Evolutionary conservation across 2,329 filamentous ascomycete species (phyloP), one percentile per base, ranked within the genome.

Genomic region (Arthrinium phaeospermum): DNA sequence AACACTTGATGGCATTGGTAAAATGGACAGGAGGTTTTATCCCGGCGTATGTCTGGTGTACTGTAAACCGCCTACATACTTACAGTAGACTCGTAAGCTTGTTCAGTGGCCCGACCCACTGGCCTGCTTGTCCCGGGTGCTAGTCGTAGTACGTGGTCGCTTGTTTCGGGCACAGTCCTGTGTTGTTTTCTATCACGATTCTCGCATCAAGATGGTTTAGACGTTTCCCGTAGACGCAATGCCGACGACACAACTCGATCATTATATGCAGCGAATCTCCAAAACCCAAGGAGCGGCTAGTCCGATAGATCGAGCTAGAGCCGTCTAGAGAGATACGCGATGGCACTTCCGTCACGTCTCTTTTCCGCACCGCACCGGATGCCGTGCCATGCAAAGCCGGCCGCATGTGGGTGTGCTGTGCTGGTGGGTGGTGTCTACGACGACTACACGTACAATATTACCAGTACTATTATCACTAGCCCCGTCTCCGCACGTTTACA

Each of bases 21-120:
- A 10, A 2, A 61, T n/a, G 5, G 13, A 41, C 30, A 41, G 57
- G 57, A 64, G 57, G 57, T 64, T 41, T n/a, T n/a, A 64, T 64
- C 57, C 57, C 57, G 57, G 57, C 22, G 19, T 64, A n/a, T 7
- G 37, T 41, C 37, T 41, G 37, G 37, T 41, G 37, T 30, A 30
- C 27, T 30, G 27, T 41, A 64, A 37, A 61, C 30, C 16, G 19
- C 51, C 12, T 53, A 27, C 19, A 16, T 37, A 64, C 57, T 19
- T 51, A 30, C 30, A 7, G 53, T 64, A 41, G 34, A 64, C 57
- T 64, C 57, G 67, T 37, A 69, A 69, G 67, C 44, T 69, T 49
- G 67, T 69, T 69, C 67, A 69, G 67, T 69, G 67, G 67, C 45
- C 67, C 67, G 67, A 49, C 45, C 67, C 67, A 69, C 67, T 49